Conservation (phyloP, 1,284 basidiomycete genomes). For the Erythrobasidium hasegawianum region DNA sequence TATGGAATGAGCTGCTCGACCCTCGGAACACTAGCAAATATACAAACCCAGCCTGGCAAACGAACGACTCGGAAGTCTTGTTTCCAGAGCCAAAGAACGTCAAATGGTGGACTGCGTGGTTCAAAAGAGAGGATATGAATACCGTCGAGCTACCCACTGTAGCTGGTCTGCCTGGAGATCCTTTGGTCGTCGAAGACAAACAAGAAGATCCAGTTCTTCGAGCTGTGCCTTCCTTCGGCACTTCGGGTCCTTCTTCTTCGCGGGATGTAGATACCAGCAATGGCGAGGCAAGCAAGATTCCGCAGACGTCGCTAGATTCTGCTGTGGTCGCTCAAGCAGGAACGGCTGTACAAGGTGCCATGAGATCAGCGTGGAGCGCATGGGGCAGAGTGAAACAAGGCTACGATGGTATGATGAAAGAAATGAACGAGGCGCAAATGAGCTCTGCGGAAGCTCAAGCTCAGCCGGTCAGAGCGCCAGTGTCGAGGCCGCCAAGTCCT, state of each 20-base stretch:
- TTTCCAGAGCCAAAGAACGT: slow-evolving; percentile 38
- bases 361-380: slow-evolving; percentile 38
- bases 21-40: neutral
- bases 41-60: slow-evolving; percentile 1
- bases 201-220: slow-evolving; percentile 14
- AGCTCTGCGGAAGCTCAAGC: neutral
- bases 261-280: neutral
- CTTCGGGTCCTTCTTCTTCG: neutral
- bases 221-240: neutral
- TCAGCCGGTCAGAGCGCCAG: neutral
- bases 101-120: slow-evolving; percentile 33
- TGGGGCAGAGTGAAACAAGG: slow-evolving; percentile 36
- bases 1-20: slow-evolving; percentile 75
- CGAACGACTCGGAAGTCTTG: slow-evolving; percentile 33
- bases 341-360: slow-evolving; percentile 36
- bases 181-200: slow-evolving; percentile 9
- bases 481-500: neutral
- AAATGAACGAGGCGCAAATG: slow-evolving; percentile 2
- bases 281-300: neutral
- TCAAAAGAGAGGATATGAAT: slow-evolving; percentile 29
- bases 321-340: slow-evolving; percentile 18
- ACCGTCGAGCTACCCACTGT: neutral
- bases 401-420: slow-evolving; percentile 33
- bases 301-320: neutral
- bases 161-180: neutral